A percentile compares a stretch with the other conserved stretches of the same genome.
Conservation (phyloP, 768 basidiomycete genomes). For the Tubosaeta sp. region DNA sequence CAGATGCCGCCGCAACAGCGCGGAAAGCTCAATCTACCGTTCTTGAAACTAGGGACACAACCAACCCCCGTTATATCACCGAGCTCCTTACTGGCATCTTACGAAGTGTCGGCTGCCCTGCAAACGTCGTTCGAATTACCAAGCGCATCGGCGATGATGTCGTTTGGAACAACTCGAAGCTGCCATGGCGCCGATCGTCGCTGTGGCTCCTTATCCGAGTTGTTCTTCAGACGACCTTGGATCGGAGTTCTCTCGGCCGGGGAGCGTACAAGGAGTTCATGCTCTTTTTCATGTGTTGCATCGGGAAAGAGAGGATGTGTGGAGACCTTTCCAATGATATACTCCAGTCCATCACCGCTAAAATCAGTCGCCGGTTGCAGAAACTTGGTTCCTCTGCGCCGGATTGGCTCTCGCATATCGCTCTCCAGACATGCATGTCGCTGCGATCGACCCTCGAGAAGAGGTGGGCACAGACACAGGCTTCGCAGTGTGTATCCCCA, state of each 20-base stretch:
- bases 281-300: constrained; percentile 34
- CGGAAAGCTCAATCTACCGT: constrained; percentile 17
- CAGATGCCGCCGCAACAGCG: constrained; percentile 27
- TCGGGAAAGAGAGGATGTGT: constrained; percentile 20
- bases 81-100: constrained; percentile 44
- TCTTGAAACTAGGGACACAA: constrained; percentile 8
- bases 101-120: constrained; percentile 27
- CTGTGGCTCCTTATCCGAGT: constrained; percentile 37
- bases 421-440: constrained; percentile 29
- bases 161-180: constrained; percentile 9
- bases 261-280: constrained; percentile 46
- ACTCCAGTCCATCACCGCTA: constrained; percentile 27
- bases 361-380: too few relatives aligned
- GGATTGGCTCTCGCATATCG: constrained; percentile 35
- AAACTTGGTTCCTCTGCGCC: constrained; percentile 25
- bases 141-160: constrained; percentile 34
- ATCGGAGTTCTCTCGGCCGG: constrained; percentile 2
- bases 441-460: constrained; percentile 21
- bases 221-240: constrained; percentile 30
- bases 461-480: constrained; percentile 34
- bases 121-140: constrained; percentile 19
- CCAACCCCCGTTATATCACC: constrained; percentile 43
- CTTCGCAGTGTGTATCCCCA: constrained; percentile 19
- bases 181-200: constrained; percentile 35
- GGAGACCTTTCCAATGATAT: constrained; percentile 20